phyloP scores from a whole-genome alignment of 495 filamentous ascomycete species.

The Penicillium bialowiezense region DNA sequence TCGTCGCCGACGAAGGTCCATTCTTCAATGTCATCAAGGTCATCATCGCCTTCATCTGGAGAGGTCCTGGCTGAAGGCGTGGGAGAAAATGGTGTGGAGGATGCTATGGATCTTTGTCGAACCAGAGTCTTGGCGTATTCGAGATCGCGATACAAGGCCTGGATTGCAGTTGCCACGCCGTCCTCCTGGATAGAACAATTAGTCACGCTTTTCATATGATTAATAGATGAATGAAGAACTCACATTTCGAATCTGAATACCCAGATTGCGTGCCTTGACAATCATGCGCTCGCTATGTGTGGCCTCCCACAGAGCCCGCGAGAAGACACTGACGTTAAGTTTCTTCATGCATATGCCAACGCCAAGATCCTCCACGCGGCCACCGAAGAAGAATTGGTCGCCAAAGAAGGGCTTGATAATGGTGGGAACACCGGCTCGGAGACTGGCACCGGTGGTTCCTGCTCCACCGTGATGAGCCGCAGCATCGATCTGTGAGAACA shows the following conservation, averaged over 20 bases:
- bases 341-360: constrained; percentile 89
- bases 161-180: constrained; percentile 83
- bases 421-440: constrained; percentile 88
- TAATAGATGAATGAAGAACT: constrained; percentile 23
- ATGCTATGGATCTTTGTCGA: constrained; percentile 52
- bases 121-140: constrained; percentile 92
- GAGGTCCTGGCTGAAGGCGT: constrained; percentile 33
- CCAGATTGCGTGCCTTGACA: constrained; percentile 73
- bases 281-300: constrained; percentile 89
- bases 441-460: constrained; percentile 91
- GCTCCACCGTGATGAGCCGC: constrained; percentile 93
- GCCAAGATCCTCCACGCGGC: constrained; percentile 83
- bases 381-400: constrained; percentile 95
- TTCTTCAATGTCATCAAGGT: constrained; percentile 52
- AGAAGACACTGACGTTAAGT: constrained; percentile 78
- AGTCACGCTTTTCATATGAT: neutral
- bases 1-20: constrained; percentile 79
- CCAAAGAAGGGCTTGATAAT: constrained; percentile 97
- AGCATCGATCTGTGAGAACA: constrained; percentile 91
- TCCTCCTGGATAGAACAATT: constrained; percentile 61
- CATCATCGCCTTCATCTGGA: constrained; percentile 40
- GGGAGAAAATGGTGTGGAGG: constrained; percentile 42
- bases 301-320: constrained; percentile 85
- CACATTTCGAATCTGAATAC: constrained; percentile 84
- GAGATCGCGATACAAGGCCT: constrained; percentile 90